A percentile compares a stretch with the other conserved stretches of the same genome.
Evolutionary conservation across 2,329 filamentous ascomycete genomes (phyloP).

Genomic region (Rhinocladiella mackenziei): DNA sequence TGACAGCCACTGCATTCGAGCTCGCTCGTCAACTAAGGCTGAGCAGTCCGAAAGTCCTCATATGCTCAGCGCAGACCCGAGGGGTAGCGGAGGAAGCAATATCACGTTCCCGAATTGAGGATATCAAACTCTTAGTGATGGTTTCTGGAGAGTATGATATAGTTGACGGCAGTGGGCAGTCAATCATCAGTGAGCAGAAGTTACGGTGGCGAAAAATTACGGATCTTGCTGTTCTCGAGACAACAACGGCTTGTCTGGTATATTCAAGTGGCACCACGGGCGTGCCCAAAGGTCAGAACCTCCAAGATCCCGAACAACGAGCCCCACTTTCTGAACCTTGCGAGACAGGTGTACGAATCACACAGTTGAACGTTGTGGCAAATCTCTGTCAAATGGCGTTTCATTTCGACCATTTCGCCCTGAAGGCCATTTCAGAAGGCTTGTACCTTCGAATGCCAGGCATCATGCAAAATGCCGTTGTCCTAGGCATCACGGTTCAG

Average conservation of each 20-base stretch:
- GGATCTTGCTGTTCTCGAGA: constrained; percentile 45
- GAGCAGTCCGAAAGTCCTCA: constrained; percentile 42
- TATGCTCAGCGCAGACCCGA: constrained; percentile 50
- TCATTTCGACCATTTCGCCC: constrained; percentile 18
- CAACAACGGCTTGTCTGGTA: constrained; percentile 58
- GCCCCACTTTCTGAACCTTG: not conserved
- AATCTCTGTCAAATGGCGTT: constrained; percentile 23
- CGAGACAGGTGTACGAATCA: constrained; percentile 14
- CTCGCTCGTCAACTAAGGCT: constrained; percentile 47
- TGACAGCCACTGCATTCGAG: constrained; percentile 49
- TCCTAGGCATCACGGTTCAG: constrained; percentile 19
- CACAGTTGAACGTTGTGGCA: constrained; percentile 19
- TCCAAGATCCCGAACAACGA: not conserved
- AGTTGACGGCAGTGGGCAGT: constrained; percentile 26
- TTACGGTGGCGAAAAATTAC: constrained; percentile 54
- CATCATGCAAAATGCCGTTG: constrained; percentile 22
- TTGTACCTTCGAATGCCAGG: constrained; percentile 20
- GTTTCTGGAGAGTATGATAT: constrained; percentile 33
- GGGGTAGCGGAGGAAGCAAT: constrained; percentile 48
- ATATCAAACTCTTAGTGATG: constrained; percentile 51
- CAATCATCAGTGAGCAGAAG: constrained; percentile 37
- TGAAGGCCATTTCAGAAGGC: constrained; percentile 14
- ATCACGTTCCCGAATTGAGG: constrained; percentile 44
- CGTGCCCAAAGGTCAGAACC: constrained; percentile 57
- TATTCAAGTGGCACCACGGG: constrained; percentile 77